These are phyloP conservation scores for Xylaria sp. DNA, from an alignment of 2,329 filamentous ascomycete species.

Conservation along the genomic window DNA sequence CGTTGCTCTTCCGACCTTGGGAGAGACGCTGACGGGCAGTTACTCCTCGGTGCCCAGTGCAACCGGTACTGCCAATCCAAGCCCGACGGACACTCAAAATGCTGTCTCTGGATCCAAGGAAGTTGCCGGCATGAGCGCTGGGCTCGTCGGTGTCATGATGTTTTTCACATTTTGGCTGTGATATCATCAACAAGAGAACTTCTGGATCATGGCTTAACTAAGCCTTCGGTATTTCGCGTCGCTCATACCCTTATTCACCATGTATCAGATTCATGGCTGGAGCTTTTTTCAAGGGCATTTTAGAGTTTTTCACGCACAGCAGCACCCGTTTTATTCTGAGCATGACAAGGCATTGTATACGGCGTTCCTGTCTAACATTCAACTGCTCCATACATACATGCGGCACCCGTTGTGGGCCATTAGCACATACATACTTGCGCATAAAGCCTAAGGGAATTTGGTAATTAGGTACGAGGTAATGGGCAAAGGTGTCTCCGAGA, in stretches of 20 bases:
- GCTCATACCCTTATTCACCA: constrained; percentile 4
- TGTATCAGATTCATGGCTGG: not conserved
- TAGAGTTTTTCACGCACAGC: too few species aligned
- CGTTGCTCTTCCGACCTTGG: constrained; percentile 70
- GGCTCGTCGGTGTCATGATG: constrained; percentile 53
- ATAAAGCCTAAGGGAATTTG: constrained; percentile 13
- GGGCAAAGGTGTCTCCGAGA: constrained; percentile 1
- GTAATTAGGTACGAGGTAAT: constrained; percentile 15
- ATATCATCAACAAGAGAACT: constrained; percentile 9
- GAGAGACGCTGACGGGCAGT: constrained; percentile 49
- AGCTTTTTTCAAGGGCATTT: constrained; percentile 5
- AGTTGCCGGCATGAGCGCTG: constrained; percentile 53
- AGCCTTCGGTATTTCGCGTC: not conserved
- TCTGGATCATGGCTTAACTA: not conserved
- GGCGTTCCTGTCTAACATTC: constrained; percentile 24
- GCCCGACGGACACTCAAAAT: constrained; percentile 41
- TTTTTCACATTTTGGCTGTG: constrained; percentile 55
- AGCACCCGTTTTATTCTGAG: constrained; percentile 2
- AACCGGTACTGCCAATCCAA: constrained; percentile 33
- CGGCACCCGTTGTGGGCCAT: constrained; percentile 8
- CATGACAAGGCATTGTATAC: constrained; percentile 23
- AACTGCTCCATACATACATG: constrained; percentile 17
- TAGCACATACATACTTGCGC: constrained; percentile 16
- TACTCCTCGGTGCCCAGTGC: constrained; percentile 36
- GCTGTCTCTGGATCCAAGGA: constrained; percentile 50